These are phyloP conservation scores for Phytophthora macrochlamydospora DNA, from an alignment of 352 stramenopile species.

Conservation along the genomic window DNA sequence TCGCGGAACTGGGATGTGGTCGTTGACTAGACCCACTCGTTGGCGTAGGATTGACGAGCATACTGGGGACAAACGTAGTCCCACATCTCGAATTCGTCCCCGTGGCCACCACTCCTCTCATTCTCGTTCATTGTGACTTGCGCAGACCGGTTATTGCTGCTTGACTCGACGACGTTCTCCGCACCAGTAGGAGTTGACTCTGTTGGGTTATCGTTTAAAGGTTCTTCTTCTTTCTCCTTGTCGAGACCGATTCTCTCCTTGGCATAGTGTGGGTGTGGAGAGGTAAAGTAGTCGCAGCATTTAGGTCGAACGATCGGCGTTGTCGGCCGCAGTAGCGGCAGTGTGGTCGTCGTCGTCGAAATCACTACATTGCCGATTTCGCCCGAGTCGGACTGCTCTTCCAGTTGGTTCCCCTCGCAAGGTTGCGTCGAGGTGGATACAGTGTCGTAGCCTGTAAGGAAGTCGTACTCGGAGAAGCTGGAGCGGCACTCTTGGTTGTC, in stretches of 20 bases:
- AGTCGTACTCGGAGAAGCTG: slow-evolving; percentile 14
- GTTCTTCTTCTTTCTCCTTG: slow-evolving; percentile 9
- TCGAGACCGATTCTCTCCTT: slow-evolving; percentile 30
- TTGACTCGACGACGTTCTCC: slow-evolving; percentile 11
- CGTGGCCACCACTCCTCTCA: background rate
- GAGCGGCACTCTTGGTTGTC: slow-evolving; percentile 13
- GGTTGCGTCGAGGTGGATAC: slow-evolving; percentile 4
- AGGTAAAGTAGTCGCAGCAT: slow-evolving; percentile 44
- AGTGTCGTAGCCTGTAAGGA: slow-evolving; percentile 9
- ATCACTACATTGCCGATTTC: background rate
- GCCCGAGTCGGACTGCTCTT: slow-evolving; percentile 10
- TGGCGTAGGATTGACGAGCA: slow-evolving; percentile 38
- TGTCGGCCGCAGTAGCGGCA: slow-evolving; percentile 28
- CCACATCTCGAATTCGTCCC: slow-evolving; percentile 58
- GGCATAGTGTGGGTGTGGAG: slow-evolving; percentile 34
- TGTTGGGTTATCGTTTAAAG: background rate
- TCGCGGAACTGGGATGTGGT: background rate
- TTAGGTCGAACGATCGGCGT: slow-evolving; percentile 29
- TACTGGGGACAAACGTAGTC: slow-evolving; percentile 61
- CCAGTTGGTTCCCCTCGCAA: slow-evolving; percentile 18
- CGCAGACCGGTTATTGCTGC: slow-evolving; percentile 5
- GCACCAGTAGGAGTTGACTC: slow-evolving; percentile 9
- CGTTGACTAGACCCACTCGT: slow-evolving; percentile 50
- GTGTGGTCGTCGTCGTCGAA: slow-evolving; percentile 7
- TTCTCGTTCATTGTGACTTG: slow-evolving; percentile 7